These are phyloP conservation scores for Leccinum pachyderme DNA, from an alignment of 1,284 basidiomycete species.

Conservation along the genomic window DNA sequence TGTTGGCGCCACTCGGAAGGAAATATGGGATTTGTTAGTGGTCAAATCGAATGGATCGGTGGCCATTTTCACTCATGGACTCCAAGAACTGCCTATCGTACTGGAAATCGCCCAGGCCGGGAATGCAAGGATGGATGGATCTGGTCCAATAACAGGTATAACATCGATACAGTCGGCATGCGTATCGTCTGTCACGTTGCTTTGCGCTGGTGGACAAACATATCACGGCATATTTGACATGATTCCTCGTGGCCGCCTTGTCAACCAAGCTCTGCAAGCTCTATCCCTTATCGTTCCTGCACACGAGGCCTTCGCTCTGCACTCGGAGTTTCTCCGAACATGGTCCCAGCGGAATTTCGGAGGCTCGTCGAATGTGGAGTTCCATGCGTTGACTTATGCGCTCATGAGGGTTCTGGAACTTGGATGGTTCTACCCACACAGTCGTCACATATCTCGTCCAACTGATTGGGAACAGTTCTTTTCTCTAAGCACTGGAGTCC, in stretches of 20 bases:
- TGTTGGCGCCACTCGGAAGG: slow-evolving; percentile 59
- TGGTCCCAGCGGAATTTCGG: slow-evolving; percentile 51
- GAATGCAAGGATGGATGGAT: slow-evolving; percentile 13
- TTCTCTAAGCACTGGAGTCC: slow-evolving; percentile 41
- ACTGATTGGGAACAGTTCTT: slow-evolving; percentile 28
- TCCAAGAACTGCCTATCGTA: slow-evolving; percentile 44
- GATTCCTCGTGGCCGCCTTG: slow-evolving; percentile 50
- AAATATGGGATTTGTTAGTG: slow-evolving; percentile 67
- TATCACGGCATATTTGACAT: slow-evolving; percentile 50
- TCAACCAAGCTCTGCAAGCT: slow-evolving; percentile 57
- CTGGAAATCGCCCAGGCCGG: slow-evolving; percentile 27
- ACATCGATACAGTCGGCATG: slow-evolving; percentile 41
- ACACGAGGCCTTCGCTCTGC: slow-evolving; percentile 55
- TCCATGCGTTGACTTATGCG: slow-evolving; percentile 51
- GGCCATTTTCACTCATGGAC: slow-evolving; percentile 59
- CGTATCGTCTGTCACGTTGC: slow-evolving; percentile 45
- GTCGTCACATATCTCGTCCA: slow-evolving; percentile 5
- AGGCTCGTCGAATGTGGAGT: slow-evolving; percentile 48
- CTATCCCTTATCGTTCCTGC: slow-evolving; percentile 59
- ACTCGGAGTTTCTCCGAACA: slow-evolving; percentile 51
- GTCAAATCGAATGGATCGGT: slow-evolving; percentile 53
- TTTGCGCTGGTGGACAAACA: slow-evolving; percentile 47
- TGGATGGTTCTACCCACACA: slow-evolving; percentile 15
- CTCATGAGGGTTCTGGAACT: slow-evolving; percentile 53
- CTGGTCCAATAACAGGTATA: slow-evolving; percentile 32